A percentile compares a stretch with the other conserved stretches of the same genome.
These are phyloP conservation scores for Backusella parvicylindrica DNA, from an alignment of 192 early-diverging fungal genomes.

Conservation along the genomic window DNA sequence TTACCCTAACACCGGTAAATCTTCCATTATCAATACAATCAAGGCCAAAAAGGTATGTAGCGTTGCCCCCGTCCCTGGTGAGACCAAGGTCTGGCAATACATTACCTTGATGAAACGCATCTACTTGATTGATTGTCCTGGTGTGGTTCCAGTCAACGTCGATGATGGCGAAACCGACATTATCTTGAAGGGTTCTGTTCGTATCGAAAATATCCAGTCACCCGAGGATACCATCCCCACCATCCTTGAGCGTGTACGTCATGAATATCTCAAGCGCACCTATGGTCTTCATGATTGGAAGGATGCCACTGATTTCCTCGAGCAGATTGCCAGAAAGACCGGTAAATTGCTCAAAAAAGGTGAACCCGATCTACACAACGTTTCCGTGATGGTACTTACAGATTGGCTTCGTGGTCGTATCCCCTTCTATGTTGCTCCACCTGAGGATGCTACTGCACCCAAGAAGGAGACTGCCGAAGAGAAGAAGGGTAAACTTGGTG, in stretches of 20 bases:
- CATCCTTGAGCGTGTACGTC: constrained; percentile 77
- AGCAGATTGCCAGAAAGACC: constrained; percentile 77
- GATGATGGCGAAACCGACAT: constrained; percentile 94
- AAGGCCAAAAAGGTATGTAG: constrained; percentile 96
- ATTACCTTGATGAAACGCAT: constrained; percentile 98
- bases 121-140: constrained; percentile 98
- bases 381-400: constrained; percentile 97
- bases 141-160: constrained; percentile 86
- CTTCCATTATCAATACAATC: constrained; percentile 98
- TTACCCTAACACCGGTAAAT: constrained; percentile 97
- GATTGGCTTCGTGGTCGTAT: constrained; percentile 98
- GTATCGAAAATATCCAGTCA: constrained; percentile 83
- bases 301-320: constrained; percentile 89
- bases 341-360: constrained; percentile 95
- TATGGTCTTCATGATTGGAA: constrained; percentile 87
- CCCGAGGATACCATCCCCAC: constrained; percentile 92
- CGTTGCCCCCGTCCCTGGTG: constrained; percentile 96
- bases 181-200: constrained; percentile 93
- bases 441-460: constrained; percentile 37
- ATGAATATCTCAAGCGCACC: constrained; percentile 89
- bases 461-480: constrained; percentile 4
- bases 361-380: constrained; percentile 88
- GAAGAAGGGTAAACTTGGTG: constrained; percentile 39
- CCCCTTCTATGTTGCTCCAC: constrained; percentile 89
- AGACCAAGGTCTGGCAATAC: constrained; percentile 99